A percentile compares a stretch with the other conserved stretches of the same genome.
Evolutionary conservation across 2,329 filamentous ascomycete species (phyloP).

Genomic region (Nothophoma quercina): DNA sequence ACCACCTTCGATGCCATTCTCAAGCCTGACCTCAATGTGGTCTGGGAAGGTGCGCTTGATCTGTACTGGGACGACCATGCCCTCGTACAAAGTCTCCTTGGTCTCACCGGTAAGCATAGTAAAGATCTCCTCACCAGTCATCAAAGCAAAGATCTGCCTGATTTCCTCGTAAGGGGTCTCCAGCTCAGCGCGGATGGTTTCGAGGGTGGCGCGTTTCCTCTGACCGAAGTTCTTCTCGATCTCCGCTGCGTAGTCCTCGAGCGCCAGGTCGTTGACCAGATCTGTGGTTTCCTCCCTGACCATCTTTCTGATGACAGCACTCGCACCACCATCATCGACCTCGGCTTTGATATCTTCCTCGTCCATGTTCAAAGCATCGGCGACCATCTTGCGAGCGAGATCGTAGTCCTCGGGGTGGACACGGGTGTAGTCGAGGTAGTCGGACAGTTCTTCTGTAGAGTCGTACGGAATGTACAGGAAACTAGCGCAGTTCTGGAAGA

Average conservation of each 20-base stretch:
- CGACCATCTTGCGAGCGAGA: slow-evolving; percentile 96
- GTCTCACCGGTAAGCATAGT: slow-evolving; percentile 98
- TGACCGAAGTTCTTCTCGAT: slow-evolving; percentile 92
- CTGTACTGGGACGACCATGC: slow-evolving; percentile 91
- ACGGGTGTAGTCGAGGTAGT: slow-evolving; percentile 95
- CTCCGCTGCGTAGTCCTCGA: slow-evolving; percentile 97
- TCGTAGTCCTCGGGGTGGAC: slow-evolving; percentile 99
- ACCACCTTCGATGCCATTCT: slow-evolving; percentile 91
- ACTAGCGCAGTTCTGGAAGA: slow-evolving; percentile 97
- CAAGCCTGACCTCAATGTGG: slow-evolving; percentile 90
- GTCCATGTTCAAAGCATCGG: slow-evolving; percentile 93
- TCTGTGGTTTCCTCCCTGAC: slow-evolving; percentile 94
- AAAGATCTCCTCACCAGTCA: slow-evolving; percentile 82
- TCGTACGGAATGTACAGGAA: slow-evolving; percentile 93
- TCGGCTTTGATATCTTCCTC: slow-evolving; percentile 98
- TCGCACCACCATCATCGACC: slow-evolving; percentile 85
- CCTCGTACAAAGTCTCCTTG: slow-evolving; percentile 78
- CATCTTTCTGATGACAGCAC: slow-evolving; percentile 92
- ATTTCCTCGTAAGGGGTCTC: slow-evolving; percentile 95
- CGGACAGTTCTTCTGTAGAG: slow-evolving; percentile 78
- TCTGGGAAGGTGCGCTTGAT: slow-evolving; percentile 89
- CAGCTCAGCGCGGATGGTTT: slow-evolving; percentile 93
- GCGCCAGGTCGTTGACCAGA: slow-evolving; percentile 91
- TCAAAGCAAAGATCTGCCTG: slow-evolving; percentile 75
- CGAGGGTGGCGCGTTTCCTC: slow-evolving; percentile 91